These are phyloP conservation scores for Trichosporon inkin DNA, from an alignment of 1,284 basidiomycete species.

Conservation along the genomic window DNA sequence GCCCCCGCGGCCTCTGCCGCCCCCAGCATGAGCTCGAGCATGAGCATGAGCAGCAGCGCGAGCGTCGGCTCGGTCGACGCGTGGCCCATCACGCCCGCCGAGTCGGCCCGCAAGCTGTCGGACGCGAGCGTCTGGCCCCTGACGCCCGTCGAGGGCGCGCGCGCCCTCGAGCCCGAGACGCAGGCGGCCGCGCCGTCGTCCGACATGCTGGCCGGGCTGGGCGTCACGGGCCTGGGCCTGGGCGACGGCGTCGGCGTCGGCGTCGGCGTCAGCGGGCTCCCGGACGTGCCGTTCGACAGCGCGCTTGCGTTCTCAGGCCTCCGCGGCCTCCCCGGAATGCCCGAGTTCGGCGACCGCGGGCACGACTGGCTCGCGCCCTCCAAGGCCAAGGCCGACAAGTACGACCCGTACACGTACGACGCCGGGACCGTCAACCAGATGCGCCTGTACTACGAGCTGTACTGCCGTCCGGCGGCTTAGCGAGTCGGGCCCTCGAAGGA, in stretches of 20 bases:
- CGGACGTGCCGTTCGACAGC: background rate
- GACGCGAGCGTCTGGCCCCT: background rate
- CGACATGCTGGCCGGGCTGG: background rate
- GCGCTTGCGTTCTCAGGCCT: conserved; percentile 5
- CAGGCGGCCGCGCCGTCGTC: background rate
- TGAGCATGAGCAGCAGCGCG: background rate
- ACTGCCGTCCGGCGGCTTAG: conserved; percentile 17
- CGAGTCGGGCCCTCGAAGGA: too few relatives aligned
- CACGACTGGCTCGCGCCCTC: conserved; percentile 10
- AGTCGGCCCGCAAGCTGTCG: background rate
- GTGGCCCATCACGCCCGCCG: background rate
- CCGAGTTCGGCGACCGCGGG: conserved; percentile 11
- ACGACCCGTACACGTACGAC: conserved; percentile 6
- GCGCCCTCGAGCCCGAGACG: background rate
- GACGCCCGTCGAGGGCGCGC: background rate
- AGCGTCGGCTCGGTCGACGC: background rate
- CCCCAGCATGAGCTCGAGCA: background rate
- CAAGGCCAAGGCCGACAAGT: background rate
- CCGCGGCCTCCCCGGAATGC: conserved; percentile 1
- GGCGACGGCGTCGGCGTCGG: background rate
- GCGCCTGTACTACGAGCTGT: conserved; percentile 31
- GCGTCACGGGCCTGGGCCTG: background rate
- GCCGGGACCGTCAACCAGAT: conserved; percentile 18
- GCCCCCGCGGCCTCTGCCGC: background rate
- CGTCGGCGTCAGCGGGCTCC: background rate